Evolutionary conservation across 2,329 filamentous ascomycete genomes (phyloP), one percentile per base, ranked within the genome.

Genomic region (Sordariomycetes sp.): DNA sequence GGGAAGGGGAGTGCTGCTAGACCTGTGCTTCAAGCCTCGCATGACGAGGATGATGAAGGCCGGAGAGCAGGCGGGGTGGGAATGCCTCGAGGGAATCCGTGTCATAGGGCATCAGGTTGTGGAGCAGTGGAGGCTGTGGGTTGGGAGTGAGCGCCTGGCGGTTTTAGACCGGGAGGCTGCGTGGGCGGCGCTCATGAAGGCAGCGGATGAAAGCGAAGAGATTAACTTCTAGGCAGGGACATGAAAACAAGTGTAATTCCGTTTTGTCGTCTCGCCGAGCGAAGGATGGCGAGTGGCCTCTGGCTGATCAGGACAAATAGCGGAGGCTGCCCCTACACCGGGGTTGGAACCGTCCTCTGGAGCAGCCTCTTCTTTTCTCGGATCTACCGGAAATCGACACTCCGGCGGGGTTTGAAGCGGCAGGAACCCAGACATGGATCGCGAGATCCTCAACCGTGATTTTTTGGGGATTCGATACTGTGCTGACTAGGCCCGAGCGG

Each of bases 1-100:
- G 3, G 48, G 61, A 6, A 70, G 66, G 58, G 71, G 71, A 0
- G 66, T 74, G 1, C 56, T 75, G 58, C 59, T 74, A 40, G 72
- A 75, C 35, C 73, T 75, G 71, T 75, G 73, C 60, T 75, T 72
- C 63, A 74, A 75, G 61, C 72, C 72, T 1, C 61, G 70, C 16
- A 64, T 65, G 6, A 75, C 72, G 3, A 64, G 72, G 53, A 69
- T 65, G 60, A 65, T 74, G 43, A 70, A 69, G 62, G 58, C 69
- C 22, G 71, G 67, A 0, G 63, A 69, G 59, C 59, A 51, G 10
- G 54, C 64, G 18, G 67, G 66, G 1, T 76, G 73, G 73, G 62
- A 60, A 12, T 66, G 63, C 0, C 69, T 76, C 0, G 72, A 75
- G 60, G 74, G 73, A 0, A 73, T 69, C 0, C 65, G 69, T 40